Percentiles rank a stretch among this genome's conserved stretches.
Evolutionary conservation across 495 filamentous ascomycete species (phyloP).

Genomic region (Daldinia grandis): DNA sequence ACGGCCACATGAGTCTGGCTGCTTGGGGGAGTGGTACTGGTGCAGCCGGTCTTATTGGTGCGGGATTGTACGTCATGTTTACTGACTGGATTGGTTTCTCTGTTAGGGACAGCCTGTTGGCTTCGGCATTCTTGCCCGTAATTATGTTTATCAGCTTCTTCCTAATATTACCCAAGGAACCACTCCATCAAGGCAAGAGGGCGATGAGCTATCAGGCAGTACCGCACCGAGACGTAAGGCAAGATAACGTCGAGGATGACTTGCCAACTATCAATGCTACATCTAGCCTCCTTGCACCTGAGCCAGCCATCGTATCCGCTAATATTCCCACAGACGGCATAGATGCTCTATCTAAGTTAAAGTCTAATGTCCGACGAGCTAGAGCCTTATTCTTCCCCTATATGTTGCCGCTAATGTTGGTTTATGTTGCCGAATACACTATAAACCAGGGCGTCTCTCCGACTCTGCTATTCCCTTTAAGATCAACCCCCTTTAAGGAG

Average conservation of each 20-base stretch:
- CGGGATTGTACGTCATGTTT: conserved; percentile 83
- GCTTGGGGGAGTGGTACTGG: conserved; percentile 95
- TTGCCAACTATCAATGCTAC: conserved; percentile 39
- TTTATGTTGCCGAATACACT: conserved; percentile 95
- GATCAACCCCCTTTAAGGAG: conserved; percentile 75
- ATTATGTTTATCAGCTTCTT: conserved; percentile 91
- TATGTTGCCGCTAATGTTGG: conserved; percentile 90
- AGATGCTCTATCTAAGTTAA: conserved; percentile 51
- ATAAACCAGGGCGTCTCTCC: conserved; percentile 95
- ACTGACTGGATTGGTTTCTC: conserved; percentile 80
- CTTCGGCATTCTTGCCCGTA: conserved; percentile 77
- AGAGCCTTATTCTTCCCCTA: conserved; percentile 60
- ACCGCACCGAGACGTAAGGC: conserved; percentile 53
- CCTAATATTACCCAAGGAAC: conserved; percentile 71
- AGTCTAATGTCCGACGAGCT: conserved; percentile 54
- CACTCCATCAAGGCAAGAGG: conserved; percentile 53
- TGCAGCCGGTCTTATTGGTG: conserved; percentile 85
- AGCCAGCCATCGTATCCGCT: conserved; percentile 44
- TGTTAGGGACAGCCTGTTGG: conserved; percentile 74
- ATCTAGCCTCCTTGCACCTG: conserved; percentile 52
- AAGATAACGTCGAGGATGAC: conserved; percentile 50
- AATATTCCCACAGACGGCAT: conserved; percentile 28
- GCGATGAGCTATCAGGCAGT: conserved; percentile 55
- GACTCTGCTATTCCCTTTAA: conserved; percentile 85
- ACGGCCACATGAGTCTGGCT: conserved; percentile 88